Evolutionary conservation across 1,284 basidiomycete genomes (phyloP), one percentile per base, ranked within the genome.

Genomic region (Microbotryomycetes sp.): DNA sequence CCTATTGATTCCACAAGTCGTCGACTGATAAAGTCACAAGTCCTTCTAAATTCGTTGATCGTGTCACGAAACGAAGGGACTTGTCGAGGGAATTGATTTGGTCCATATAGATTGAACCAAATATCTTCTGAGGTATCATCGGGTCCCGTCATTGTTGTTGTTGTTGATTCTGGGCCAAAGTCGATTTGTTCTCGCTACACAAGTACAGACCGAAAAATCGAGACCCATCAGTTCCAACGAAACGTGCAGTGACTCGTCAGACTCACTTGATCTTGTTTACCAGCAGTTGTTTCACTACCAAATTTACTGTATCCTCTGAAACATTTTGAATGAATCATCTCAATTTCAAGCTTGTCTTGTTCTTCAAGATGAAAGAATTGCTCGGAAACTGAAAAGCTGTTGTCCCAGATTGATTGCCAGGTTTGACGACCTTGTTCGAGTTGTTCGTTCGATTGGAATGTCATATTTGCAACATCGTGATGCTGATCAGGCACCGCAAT

Each of bases 71-170:
- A 56, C 1, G 31, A 16, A 22, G 54, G 54, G 25, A 58, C 50
- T 52, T 52, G 30, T 3, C 22, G 30, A 1, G 64, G 64, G 49
- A 59, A 65, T n/a, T 51, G 58, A 22, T 65, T 65, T 3, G 58
- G 64, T 2, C 64, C 64, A 49, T 62, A 65, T 5, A 65, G 58
- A 14, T 29, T 54, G 23, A 49, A 31, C n/a, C 56, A 60, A 51
- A 65, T 61, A 51, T n/a, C 19, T 32, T 42, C n/a, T 25, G 28
- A 15, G 54, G 14, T 3, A 16, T 55, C 3, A 51, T 26, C 14
- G 28, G 28, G 2, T 42, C 32, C 0, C 51, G 25, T 1, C n/a
- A n/a, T n/a, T n/a, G n/a, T n/a, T n/a, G n/a, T n/a, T n/a, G n/a
- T n/a, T n/a, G n/a, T n/a, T n/a, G n/a, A n/a, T 52, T 60, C 0